These are phyloP conservation scores for Pestalotiopsis fici DNA, from an alignment of 2,329 filamentous ascomycete species.

Conservation along the genomic window DNA sequence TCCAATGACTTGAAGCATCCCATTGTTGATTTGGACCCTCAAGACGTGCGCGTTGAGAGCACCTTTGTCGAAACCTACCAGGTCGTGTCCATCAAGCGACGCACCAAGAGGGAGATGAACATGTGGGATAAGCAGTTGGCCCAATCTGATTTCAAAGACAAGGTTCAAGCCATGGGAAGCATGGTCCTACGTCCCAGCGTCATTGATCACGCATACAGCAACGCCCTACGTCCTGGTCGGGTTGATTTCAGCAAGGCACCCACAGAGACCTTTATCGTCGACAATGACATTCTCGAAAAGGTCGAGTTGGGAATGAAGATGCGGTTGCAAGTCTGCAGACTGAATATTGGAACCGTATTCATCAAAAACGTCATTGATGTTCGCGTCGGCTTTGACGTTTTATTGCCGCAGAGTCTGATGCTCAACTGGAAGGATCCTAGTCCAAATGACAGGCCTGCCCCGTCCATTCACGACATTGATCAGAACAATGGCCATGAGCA, in stretches of 20 bases:
- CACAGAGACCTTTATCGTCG: conserved; percentile 62
- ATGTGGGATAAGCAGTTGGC: conserved; percentile 16
- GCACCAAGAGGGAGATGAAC: conserved; percentile 40
- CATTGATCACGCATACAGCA: conserved; percentile 51
- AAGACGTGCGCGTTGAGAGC: conserved; percentile 39
- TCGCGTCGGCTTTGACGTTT: conserved; percentile 64
- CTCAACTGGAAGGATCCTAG: conserved; percentile 61
- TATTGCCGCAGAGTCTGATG: conserved; percentile 72
- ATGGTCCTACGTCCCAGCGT: conserved; percentile 42
- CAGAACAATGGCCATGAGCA: neutral
- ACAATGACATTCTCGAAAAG: conserved; percentile 53
- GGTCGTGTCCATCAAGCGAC: conserved; percentile 51
- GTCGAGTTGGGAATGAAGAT: conserved; percentile 69
- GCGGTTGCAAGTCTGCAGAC: conserved; percentile 52
- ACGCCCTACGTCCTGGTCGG: conserved; percentile 33
- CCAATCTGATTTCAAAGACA: conserved; percentile 15
- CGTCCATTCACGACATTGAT: conserved; percentile 34
- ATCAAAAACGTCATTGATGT: conserved; percentile 59
- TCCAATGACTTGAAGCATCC: conserved; percentile 30
- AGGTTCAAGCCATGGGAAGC: conserved; percentile 44
- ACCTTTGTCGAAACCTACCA: conserved; percentile 61
- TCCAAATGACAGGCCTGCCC: conserved; percentile 43
- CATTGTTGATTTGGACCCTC: conserved; percentile 19
- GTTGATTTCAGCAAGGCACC: conserved; percentile 22
- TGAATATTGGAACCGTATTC: conserved; percentile 63